Conservation (phyloP, 129 eudicot genomes). For the Pittosporum tobira region DNA sequence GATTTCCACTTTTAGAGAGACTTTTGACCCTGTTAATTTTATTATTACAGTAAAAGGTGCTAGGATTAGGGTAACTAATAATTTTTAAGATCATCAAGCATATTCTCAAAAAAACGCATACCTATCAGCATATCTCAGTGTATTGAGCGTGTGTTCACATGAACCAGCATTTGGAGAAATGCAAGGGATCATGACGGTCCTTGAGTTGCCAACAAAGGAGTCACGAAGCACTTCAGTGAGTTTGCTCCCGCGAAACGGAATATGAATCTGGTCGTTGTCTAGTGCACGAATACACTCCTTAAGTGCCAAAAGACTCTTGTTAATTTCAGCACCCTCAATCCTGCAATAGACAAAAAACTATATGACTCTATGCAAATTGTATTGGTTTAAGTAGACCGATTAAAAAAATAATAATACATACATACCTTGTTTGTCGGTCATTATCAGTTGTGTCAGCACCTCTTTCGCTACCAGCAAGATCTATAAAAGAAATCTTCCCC, state of each 20-base stretch:
- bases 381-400: too few species aligned
- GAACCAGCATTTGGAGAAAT: slow-evolving; percentile 90
- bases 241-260: slow-evolving; percentile 96
- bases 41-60: neutral
- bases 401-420: neutral
- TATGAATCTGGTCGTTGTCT: slow-evolving; percentile 90
- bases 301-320: slow-evolving; percentile 89
- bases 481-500: slow-evolving; percentile 92
- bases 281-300: slow-evolving; percentile 98
- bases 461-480: slow-evolving; percentile 98
- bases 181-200: slow-evolving; percentile 95
- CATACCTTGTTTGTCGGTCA: slow-evolving; percentile 90
- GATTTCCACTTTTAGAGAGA: slow-evolving; percentile 76
- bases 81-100: neutral
- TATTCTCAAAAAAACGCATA: slow-evolving; percentile 8
- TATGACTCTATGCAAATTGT: too few species aligned
- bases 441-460: slow-evolving; percentile 98
- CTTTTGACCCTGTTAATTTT: slow-evolving; percentile 67
- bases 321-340: slow-evolving; percentile 97
- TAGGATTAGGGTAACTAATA: neutral
- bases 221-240: slow-evolving; percentile 95
- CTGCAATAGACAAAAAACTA: slow-evolving; percentile 35
- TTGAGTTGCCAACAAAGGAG: slow-evolving; percentile 91
- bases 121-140: slow-evolving; percentile 94
- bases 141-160: slow-evolving; percentile 91